Evolutionary conservation across 2,329 filamentous ascomycete species (phyloP).

Genomic region (Reticulascus tulasneorum): DNA sequence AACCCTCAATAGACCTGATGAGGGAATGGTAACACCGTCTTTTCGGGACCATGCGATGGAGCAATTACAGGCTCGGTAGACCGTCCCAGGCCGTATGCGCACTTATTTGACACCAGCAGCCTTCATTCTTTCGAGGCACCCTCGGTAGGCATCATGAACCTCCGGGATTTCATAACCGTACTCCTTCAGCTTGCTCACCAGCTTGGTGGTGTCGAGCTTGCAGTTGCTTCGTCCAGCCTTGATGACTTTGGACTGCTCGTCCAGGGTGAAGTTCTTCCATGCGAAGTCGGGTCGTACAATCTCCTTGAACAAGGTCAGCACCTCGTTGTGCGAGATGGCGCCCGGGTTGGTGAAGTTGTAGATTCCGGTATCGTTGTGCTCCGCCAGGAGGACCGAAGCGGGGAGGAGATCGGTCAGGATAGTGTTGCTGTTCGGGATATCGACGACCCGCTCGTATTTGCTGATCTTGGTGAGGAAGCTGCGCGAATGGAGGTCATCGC

Average conservation of each 20-base stretch:
- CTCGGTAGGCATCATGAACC: constrained; percentile 57
- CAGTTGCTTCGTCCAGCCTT: constrained; percentile 66
- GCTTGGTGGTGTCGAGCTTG: constrained; percentile 58
- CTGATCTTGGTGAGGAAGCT: constrained; percentile 68
- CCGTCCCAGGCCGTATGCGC: no score
- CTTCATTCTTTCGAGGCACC: constrained; percentile 62
- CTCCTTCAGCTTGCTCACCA: constrained; percentile 55
- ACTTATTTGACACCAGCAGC: constrained; percentile 46
- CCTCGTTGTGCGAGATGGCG: constrained; percentile 68
- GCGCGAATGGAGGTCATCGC: constrained; percentile 61
- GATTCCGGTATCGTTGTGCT: constrained; percentile 58
- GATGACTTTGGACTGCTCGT: constrained; percentile 64
- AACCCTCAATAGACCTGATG: no score
- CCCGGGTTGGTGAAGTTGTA: constrained; percentile 71
- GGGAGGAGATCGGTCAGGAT: constrained; percentile 63
- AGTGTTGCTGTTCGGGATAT: constrained; percentile 66
- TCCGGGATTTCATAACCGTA: constrained; percentile 57
- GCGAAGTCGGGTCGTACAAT: constrained; percentile 57
- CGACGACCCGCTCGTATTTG: constrained; percentile 60
- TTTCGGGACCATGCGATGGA: no score
- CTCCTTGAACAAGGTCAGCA: constrained; percentile 58
- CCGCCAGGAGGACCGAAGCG: constrained; percentile 54
- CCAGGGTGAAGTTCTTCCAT: constrained; percentile 63
- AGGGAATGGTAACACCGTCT: no score
- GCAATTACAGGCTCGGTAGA: no score